These are phyloP conservation scores for Fusarium oligoseptatum DNA, from an alignment of 2,329 filamentous ascomycete genomes.

Conservation along the genomic window DNA sequence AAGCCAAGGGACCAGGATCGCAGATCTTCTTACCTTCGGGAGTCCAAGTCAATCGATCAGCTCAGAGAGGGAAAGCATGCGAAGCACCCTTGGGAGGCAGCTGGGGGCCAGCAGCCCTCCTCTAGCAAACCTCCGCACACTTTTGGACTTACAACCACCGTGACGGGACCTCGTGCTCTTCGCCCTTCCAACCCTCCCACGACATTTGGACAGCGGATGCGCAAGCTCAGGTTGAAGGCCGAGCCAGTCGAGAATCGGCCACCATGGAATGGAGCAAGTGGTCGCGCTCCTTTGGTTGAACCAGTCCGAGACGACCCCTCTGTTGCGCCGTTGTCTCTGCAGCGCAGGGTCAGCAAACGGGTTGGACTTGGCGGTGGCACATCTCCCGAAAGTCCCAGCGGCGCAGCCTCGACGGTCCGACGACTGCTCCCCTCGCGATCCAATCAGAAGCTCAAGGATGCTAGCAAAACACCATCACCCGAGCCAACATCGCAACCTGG, in stretches of 20 bases:
- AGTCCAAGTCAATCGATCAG: slow-evolving; percentile 50
- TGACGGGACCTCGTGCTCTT: slow-evolving; percentile 40
- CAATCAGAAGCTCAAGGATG: slow-evolving; percentile 50
- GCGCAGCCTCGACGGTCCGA: slow-evolving; percentile 50
- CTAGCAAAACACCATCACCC: slow-evolving; percentile 41
- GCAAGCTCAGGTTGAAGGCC: slow-evolving; percentile 53
- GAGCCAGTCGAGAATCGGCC: slow-evolving; percentile 61
- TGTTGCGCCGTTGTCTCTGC: slow-evolving; percentile 69
- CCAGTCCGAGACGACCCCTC: slow-evolving; percentile 73
- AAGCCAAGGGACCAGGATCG: slow-evolving; percentile 60
- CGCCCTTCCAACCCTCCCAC: slow-evolving; percentile 44
- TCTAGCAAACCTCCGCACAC: slow-evolving; percentile 21
- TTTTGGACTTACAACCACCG: slow-evolving; percentile 45
- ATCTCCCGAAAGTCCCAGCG: slow-evolving; percentile 54
- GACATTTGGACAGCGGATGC: slow-evolving; percentile 53
- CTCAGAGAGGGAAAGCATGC: slow-evolving; percentile 26
- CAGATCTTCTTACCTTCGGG: slow-evolving; percentile 53
- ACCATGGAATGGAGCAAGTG: slow-evolving; percentile 81
- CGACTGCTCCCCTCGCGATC: slow-evolving; percentile 53
- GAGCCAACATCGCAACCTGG: slow-evolving; percentile 32
- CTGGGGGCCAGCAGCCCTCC: slow-evolving; percentile 7
- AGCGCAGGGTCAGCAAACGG: slow-evolving; percentile 63
- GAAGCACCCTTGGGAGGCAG: slow-evolving; percentile 39
- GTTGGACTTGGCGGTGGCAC: slow-evolving; percentile 43
- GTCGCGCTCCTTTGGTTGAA: slow-evolving; percentile 73